Conservation (phyloP, 2,329 filamentous ascomycete species). For the Pestalotiopsis sp. region DNA sequence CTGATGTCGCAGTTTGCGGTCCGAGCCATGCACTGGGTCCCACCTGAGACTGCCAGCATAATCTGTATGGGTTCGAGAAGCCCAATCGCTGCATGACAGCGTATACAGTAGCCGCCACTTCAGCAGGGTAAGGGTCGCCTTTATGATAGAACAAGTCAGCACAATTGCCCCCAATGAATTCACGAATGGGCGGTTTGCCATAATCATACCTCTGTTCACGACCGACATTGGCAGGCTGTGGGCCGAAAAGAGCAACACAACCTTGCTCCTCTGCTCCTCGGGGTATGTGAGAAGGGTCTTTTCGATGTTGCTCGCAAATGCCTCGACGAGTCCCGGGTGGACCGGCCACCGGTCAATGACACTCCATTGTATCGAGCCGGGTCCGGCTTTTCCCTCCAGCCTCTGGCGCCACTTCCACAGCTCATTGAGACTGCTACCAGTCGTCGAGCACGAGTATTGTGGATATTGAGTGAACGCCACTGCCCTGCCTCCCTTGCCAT, state of each 20-base stretch:
- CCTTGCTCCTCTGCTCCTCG: slow-evolving; percentile 74
- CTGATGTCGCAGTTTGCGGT: slow-evolving; percentile 86
- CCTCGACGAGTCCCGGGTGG: slow-evolving; percentile 87
- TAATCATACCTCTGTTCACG: slow-evolving; percentile 75
- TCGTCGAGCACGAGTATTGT: slow-evolving; percentile 97
- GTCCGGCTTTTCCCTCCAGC: slow-evolving; percentile 74
- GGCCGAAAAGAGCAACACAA: slow-evolving; percentile 89
- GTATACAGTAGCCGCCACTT: slow-evolving; percentile 93
- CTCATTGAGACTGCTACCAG: slow-evolving; percentile 93
- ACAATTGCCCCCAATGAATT: background rate
- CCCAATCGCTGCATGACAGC: slow-evolving; percentile 93
- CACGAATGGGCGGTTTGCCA: background rate
- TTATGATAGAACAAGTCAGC: slow-evolving; percentile 26
- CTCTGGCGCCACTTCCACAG: slow-evolving; percentile 95
- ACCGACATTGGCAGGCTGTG: slow-evolving; percentile 97
- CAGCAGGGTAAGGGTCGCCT: slow-evolving; percentile 92
- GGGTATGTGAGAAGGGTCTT: slow-evolving; percentile 83
- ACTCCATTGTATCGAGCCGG: slow-evolving; percentile 86
- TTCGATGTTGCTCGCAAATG: slow-evolving; percentile 91
- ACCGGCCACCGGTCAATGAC: slow-evolving; percentile 97
- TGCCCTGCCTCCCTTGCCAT: slow-evolving; percentile 85
- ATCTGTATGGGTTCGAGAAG: slow-evolving; percentile 86
- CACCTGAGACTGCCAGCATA: slow-evolving; percentile 98
- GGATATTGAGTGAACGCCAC: slow-evolving; percentile 98
- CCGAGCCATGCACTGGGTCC: slow-evolving; percentile 94